Base-by-base conservation (phyloP, 2,329 filamentous ascomycete species). In the Tolypocladium guangdongense region DNA sequence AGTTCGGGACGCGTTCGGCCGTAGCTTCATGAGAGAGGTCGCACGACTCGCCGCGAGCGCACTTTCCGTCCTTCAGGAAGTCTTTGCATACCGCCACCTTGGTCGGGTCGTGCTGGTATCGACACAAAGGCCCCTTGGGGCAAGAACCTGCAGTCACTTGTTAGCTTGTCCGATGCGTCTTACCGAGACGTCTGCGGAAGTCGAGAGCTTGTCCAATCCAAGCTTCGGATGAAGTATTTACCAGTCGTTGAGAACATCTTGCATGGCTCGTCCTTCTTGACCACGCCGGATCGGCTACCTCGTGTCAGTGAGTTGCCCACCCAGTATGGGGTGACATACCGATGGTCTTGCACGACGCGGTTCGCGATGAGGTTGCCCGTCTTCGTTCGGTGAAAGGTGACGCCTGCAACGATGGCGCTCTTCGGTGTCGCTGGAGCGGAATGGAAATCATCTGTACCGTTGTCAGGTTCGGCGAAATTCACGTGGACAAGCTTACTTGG, bases 71-170 rank as follows among this genome's bases (percentile, higher is more conserved):
- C 64, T 85, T 84, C 52, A 97, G 77, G 66, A 87, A 90, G 52
- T 88, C 84, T 71, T 89, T 93, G 82, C 93, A 99, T 54, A 93
- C 84, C 53, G 92, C 88, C 63, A 95, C 88, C 72, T 89, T 95
- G 66, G 82, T 76, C 43, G 87, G 81, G 65, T 99, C 88, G 76
- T 99, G 93, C 50, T 84, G 74, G 66, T 87, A 93, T 53, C 81
- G 85, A 70, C 93, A 99, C 49, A 73, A 75, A 8, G 87, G 86
- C 55, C 92, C 91, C 69, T 89, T 89, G 53, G 83, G 77, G 69
- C 93, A 99, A 59, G 85, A 86, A 73, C 93, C 93, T 96, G 77
- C 37, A 61, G 49, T 52, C 46, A 49, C 47, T 52, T 56, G 74
- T 81, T 68, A 81, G 78, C 76, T 60, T 65, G 39, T 66, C 60